Conservation (phyloP, 768 basidiomycete species). For the Cyclocybe aegerita region DNA sequence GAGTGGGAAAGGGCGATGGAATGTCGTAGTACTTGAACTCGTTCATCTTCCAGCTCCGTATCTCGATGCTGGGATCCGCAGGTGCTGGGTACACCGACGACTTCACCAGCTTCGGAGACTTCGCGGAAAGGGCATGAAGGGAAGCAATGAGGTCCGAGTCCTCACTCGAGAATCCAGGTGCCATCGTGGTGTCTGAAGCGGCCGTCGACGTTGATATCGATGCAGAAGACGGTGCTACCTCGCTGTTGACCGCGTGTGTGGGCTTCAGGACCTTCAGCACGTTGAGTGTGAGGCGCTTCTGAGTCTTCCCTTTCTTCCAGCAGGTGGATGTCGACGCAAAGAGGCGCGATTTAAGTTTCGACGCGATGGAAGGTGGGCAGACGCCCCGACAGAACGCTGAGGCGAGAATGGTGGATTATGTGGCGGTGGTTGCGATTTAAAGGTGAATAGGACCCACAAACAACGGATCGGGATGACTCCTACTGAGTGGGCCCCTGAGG, state of each 20-base stretch:
- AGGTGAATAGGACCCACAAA: too few relatives aligned
- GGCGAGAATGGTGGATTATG: slow-evolving; percentile 3
- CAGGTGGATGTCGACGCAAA: slow-evolving; percentile 7
- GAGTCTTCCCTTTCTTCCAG: slow-evolving; percentile 8
- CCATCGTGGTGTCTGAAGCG: slow-evolving; percentile 10
- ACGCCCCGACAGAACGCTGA: not conserved
- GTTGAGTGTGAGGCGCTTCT: slow-evolving; percentile 4
- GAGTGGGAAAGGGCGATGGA: slow-evolving; percentile 89
- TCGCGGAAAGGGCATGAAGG: slow-evolving; percentile 52
- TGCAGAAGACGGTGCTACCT: not conserved
- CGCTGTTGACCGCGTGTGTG: not conserved
- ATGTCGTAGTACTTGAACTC: slow-evolving; percentile 92
- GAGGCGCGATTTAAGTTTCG: not conserved
- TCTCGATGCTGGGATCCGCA: slow-evolving; percentile 47
- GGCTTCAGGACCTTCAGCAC: slow-evolving; percentile 6
- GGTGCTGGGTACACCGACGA: slow-evolving; percentile 58
- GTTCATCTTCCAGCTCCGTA: slow-evolving; percentile 97
- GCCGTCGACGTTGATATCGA: not conserved
- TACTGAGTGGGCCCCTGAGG: too few relatives aligned
- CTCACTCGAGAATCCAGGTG: slow-evolving; percentile 20
- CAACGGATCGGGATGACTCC: too few relatives aligned
- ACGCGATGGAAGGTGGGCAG: not conserved
- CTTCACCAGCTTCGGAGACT: slow-evolving; percentile 63
- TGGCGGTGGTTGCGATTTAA: not conserved
- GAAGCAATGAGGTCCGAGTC: slow-evolving; percentile 63